Base-by-base conservation (phyloP, 768 basidiomycete species). In the Calocybe indica region DNA sequence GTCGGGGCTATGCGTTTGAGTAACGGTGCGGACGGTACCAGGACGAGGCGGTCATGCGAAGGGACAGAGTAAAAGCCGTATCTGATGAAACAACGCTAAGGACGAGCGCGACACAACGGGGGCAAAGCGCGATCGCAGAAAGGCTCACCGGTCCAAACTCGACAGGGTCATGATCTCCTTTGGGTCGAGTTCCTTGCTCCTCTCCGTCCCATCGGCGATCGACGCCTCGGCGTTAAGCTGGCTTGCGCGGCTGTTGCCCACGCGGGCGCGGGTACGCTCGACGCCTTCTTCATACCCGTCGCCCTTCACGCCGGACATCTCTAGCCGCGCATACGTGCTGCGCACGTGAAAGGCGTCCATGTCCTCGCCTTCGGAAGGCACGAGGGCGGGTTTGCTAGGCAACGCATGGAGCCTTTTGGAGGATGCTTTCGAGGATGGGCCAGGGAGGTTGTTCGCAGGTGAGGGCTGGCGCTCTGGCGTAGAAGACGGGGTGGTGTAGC, bases 211-310 rank as follows among this genome's bases (percentile, higher is more conserved):
- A 57, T 80, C 74, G 9, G 70, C 79, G 5, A 85, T 50, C 4
- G 81, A 78, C 36, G 74, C 69, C 40, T 74, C 73, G 0, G 82
- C 80, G 47, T 75, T 70, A 32, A 80, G 55, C 54, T 87, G 85
- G 53, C 78, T 85, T 9, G 72, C 71, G 56, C 76, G 70, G 55
- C 71, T 81, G 13, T 58, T 58, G 44, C 76, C 74, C 52, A 82
- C 62, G 56, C 86, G 72, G 15, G 90, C 88, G 50, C 95, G 78
- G 28, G 94, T 98, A 34, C 92, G 82, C 67, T 98, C 95, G 6
- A 95, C 76, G 34, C 95, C 95, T 55, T 95, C 92, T 56, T 92
- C 88, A 65, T 83, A 91, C 0, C 95, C 95, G 60, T 98, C 95
- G 2, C 94, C 93, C 59, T 82, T 87, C 34, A 97, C 94, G n/a